Base-by-base conservation (phyloP, 1,139 yeast species). In the Taiozyma sp. region DNA sequence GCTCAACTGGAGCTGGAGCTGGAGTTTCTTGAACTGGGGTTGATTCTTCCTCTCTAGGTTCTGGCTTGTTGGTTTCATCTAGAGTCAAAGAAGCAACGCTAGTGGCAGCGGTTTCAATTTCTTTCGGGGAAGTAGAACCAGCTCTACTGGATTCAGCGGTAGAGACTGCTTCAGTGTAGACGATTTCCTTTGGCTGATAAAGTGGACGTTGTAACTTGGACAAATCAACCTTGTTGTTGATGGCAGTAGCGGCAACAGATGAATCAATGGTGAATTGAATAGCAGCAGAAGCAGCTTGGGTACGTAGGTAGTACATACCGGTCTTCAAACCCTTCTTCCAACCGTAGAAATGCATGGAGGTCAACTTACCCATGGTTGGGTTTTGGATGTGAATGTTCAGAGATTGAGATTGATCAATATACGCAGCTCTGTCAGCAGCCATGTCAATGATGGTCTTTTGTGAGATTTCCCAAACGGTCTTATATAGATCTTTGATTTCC, bases 321-420 rank as follows among this genome's bases (percentile, higher is more conserved):
- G 99, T 93, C 77, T 93, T 93, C 66, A 93, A 79, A 45, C 98
- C 99, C 74, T 85, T 87, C 70, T 85, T 85, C 98, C 98, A 93
- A 44, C 97, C 96, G 68, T 91, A 89, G 74, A 93, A 93, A 70
- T 93, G 98, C 95, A 91, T 91, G 62, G 91, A 81, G n/a, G 98
- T 91, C 58, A 93, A 77, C 68, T 91, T 91, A 56, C 96, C 95
- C 83, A 88, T 83, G 1, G 97, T 88, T 47, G 97, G 97, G 51
- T 84, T 81, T 66, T 80, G 83, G 68, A 91, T 76, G 72, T 88
- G 87, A 60, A 91, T 82, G 69, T 91, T 93, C 78, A 93, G 75
- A 50, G 95, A 83, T 72, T 93, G 98, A 56, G 95, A 88, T 70
- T 93, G 99, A 69, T 93, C 99, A 65, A 93, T 85, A 71, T 81